Conservation (phyloP, 2,329 filamentous ascomycete genomes). For the Decorospora gaudefroyi region DNA sequence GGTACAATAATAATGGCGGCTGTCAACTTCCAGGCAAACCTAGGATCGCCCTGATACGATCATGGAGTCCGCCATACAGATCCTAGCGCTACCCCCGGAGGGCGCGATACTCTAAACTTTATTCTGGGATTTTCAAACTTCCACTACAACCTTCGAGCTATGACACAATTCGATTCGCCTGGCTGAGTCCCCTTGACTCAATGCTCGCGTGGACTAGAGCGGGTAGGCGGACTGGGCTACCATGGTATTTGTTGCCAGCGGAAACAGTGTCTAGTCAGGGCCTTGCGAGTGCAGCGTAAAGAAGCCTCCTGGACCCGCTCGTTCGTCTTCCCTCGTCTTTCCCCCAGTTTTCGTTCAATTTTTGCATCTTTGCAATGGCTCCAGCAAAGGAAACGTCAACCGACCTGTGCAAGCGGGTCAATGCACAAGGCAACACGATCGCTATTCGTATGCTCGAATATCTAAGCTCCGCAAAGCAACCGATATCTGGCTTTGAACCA, state of each 20-base stretch:
- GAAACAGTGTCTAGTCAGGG: slow-evolving; percentile 18
- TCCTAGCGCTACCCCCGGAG: slow-evolving; percentile 24
- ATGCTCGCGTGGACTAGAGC: slow-evolving; percentile 25
- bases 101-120: slow-evolving; percentile 27
- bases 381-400: slow-evolving; percentile 49
- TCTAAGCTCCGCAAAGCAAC: slow-evolving; percentile 42
- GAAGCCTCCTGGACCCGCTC: slow-evolving; percentile 15
- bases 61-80: slow-evolving; percentile 12
- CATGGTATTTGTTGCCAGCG: slow-evolving; percentile 17
- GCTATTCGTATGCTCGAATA: slow-evolving; percentile 53
- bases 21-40: no score
- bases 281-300: slow-evolving; percentile 22
- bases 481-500: slow-evolving; percentile 52
- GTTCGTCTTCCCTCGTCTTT: slow-evolving; percentile 5
- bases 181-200: slow-evolving; percentile 19
- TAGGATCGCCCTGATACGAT: slow-evolving; percentile 20
- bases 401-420: slow-evolving; percentile 63
- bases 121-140: slow-evolving; percentile 18
- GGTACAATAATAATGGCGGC: no score
- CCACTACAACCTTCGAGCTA: slow-evolving; percentile 17
- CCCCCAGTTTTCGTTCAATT: slow-evolving; percentile 10
- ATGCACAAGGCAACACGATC: slow-evolving; percentile 58
- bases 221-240: slow-evolving; percentile 21
- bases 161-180: slow-evolving; percentile 15
- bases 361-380: slow-evolving; percentile 30